phyloP scores from a whole-genome alignment of 371 early-diverging fungal genomes.

The Mortierella sp. region DNA sequence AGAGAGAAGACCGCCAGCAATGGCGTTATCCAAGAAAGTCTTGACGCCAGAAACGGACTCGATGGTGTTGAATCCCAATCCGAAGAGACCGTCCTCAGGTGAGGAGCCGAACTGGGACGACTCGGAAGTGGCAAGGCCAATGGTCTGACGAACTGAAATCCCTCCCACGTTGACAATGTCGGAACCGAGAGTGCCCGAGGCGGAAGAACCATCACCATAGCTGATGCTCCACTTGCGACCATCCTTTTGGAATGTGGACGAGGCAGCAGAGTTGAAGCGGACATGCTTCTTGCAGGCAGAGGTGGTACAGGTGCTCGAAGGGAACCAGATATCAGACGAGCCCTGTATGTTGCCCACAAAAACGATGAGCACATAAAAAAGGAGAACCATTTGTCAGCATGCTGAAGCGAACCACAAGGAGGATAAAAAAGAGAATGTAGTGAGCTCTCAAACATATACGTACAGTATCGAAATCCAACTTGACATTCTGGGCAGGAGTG shows the following conservation, averaged over 20 bases:
- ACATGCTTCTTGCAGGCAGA: constrained; percentile 39
- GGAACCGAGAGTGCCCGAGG: constrained; percentile 59
- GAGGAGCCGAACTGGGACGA: constrained; percentile 48
- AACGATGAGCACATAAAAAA: neutral
- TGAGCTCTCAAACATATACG: neutral
- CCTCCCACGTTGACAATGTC: constrained; percentile 63
- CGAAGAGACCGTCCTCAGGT: constrained; percentile 61
- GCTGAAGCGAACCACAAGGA: neutral
- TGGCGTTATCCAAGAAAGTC: constrained; percentile 63
- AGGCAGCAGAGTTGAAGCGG: constrained; percentile 57
- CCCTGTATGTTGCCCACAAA: constrained; percentile 13
- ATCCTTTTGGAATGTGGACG: constrained; percentile 59
- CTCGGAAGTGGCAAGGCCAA: constrained; percentile 60
- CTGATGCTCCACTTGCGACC: constrained; percentile 59
- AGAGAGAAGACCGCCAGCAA: constrained; percentile 51
- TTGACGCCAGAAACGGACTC: constrained; percentile 56
- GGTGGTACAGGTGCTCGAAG: constrained; percentile 31
- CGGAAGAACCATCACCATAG: constrained; percentile 63
- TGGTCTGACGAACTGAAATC: constrained; percentile 57
- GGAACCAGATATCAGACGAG: constrained; percentile 58
- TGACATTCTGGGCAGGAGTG: constrained; percentile 73
- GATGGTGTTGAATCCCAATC: constrained; percentile 60
- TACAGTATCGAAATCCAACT: constrained; percentile 79
- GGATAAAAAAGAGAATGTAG: neutral
- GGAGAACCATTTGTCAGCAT: neutral